phyloP scores from a whole-genome alignment of 345 rosid species.

The Lepidium didymum region DNA sequence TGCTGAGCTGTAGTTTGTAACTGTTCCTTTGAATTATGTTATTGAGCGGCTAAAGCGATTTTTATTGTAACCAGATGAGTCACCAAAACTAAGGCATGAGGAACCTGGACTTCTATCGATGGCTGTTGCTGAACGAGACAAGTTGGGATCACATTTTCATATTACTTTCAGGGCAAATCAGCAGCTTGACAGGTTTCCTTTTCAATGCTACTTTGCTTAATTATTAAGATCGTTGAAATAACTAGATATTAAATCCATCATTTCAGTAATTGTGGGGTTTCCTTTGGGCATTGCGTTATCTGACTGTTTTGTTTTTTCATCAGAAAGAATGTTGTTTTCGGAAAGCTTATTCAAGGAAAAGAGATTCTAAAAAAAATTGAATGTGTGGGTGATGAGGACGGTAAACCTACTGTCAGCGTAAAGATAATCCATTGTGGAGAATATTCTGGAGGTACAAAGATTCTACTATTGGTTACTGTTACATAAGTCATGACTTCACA shows the following conservation, averaged over 20 bases:
- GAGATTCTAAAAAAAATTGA: constrained; percentile 80
- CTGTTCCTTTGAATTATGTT: not conserved
- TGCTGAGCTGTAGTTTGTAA: not conserved
- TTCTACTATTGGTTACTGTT: not conserved
- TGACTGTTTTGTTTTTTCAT: constrained; percentile 1
- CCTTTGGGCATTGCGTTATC: not conserved
- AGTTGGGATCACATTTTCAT: constrained; percentile 76
- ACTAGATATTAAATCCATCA: not conserved
- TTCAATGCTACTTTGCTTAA: not conserved
- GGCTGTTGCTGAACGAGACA: constrained; percentile 74
- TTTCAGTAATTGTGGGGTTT: not conserved
- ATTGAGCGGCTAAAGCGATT: constrained; percentile 2
- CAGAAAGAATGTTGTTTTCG: constrained; percentile 82
- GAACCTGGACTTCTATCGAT: constrained; percentile 77
- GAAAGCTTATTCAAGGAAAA: constrained; percentile 83
- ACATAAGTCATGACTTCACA: not conserved
- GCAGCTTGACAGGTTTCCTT: constrained; percentile 64
- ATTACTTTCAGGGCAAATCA: constrained; percentile 77
- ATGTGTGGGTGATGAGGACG: constrained; percentile 74
- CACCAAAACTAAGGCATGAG: constrained; percentile 77
- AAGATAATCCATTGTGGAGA: constrained; percentile 90
- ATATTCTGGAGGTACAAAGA: constrained; percentile 43
- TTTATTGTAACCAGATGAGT: constrained; percentile 59
- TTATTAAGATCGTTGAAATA: not conserved
- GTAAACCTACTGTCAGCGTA: constrained; percentile 76